A percentile compares a stretch with the other conserved stretches of the same genome.
phyloP scores from a whole-genome alignment of 176 grass and related monocot genomes.

The Lolium rigidum region DNA sequence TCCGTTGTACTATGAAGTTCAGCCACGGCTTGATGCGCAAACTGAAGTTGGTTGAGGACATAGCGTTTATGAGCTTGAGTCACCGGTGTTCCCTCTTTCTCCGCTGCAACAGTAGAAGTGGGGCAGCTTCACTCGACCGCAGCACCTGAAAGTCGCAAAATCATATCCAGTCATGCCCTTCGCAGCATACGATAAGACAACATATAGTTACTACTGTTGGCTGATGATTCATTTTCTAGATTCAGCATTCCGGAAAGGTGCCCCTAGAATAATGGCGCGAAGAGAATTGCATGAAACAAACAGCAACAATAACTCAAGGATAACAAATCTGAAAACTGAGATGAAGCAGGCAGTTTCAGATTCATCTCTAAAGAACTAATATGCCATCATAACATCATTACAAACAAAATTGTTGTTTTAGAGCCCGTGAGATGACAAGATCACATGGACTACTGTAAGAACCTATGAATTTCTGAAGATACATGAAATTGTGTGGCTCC shows the following conservation, averaged over 20 bases:
- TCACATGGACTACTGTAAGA: too few relatives aligned
- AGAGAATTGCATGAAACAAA: background rate
- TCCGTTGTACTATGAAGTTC: background rate
- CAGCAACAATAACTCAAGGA: background rate
- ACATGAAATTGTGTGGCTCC: background rate
- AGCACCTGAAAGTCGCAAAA: conserved; percentile 59
- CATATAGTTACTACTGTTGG: background rate
- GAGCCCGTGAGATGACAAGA: too few relatives aligned
- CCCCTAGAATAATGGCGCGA: background rate
- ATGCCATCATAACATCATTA: too few relatives aligned
- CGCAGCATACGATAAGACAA: background rate
- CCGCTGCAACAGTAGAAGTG: conserved; percentile 96
- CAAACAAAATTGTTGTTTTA: too few relatives aligned
- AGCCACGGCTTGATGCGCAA: background rate
- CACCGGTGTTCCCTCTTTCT: conserved; percentile 55
- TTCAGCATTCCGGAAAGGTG: too few relatives aligned
- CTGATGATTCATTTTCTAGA: background rate
- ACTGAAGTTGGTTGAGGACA: background rate
- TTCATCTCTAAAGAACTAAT: background rate
- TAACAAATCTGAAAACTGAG: conserved; percentile 8
- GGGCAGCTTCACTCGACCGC: conserved; percentile 88
- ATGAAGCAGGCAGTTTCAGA: background rate
- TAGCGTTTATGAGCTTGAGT: conserved; percentile 44
- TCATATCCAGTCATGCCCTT: background rate
- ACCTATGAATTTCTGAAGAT: background rate